These are phyloP conservation scores for Curvularia spicifera DNA, from an alignment of 2,329 filamentous ascomycete genomes.

Conservation along the genomic window DNA sequence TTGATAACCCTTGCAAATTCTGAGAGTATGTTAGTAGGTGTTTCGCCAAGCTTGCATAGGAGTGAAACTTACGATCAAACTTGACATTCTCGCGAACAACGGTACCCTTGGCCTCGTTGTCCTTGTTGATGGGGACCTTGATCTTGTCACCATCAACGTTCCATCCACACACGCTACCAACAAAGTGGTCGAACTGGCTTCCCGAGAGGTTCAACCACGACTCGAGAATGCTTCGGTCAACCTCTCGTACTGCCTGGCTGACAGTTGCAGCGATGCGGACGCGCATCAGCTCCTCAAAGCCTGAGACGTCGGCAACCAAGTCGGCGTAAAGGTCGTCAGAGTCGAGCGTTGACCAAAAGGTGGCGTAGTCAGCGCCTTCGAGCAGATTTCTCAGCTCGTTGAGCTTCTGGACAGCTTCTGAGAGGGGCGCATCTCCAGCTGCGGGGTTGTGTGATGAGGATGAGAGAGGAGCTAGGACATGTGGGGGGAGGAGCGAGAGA, in stretches of 20 bases:
- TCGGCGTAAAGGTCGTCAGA: conserved; percentile 95
- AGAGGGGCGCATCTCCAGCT: conserved; percentile 70
- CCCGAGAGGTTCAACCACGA: conserved; percentile 57
- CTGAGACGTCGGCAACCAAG: conserved; percentile 88
- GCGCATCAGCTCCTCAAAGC: conserved; percentile 93
- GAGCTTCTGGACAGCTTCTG: conserved; percentile 90
- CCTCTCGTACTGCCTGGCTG: conserved; percentile 82
- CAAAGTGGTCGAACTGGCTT: conserved; percentile 58
- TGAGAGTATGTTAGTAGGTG: conserved; percentile 26
- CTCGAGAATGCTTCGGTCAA: conserved; percentile 58
- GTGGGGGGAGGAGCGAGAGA: conserved; percentile 89
- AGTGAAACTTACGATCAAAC: conserved; percentile 67
- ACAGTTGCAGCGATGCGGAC: conserved; percentile 88
- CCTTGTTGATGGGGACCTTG: conserved; percentile 86
- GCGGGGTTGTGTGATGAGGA: conserved; percentile 57
- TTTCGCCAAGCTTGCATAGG: background rate
- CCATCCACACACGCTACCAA: conserved; percentile 74
- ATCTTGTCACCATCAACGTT: conserved; percentile 71
- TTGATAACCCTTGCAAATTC: conserved; percentile 47
- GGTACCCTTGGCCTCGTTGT: conserved; percentile 88
- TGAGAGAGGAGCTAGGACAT: conserved; percentile 70
- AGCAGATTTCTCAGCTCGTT: conserved; percentile 84
- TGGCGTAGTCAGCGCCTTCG: conserved; percentile 85
- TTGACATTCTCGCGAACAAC: conserved; percentile 95
- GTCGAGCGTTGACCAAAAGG: conserved; percentile 93